phyloP scores from a whole-genome alignment of 2,329 filamentous ascomycete species.

The Monilinia vaccinii-corymbosi region DNA sequence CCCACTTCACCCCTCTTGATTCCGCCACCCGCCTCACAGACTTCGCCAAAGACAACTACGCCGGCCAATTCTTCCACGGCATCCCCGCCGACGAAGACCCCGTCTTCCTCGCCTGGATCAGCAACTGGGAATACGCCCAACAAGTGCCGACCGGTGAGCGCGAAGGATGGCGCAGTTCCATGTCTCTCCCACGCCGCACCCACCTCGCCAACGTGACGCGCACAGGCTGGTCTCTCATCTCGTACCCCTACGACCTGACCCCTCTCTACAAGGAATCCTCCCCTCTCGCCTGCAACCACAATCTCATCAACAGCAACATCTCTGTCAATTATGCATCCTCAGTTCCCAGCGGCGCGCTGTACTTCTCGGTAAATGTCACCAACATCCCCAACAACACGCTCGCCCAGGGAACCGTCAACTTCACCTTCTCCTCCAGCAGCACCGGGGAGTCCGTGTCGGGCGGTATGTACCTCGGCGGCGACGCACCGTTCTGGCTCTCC shows the following conservation, averaged over 20 bases:
- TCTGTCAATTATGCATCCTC: constrained; percentile 39
- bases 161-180: constrained; percentile 44
- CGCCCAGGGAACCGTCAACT: constrained; percentile 35
- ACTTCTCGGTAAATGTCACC: constrained; percentile 45
- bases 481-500: constrained; percentile 42
- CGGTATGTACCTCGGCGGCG: constrained; percentile 41
- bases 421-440: constrained; percentile 42
- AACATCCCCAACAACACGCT: constrained; percentile 26
- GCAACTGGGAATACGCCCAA: constrained; percentile 50
- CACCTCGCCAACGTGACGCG: constrained; percentile 43
- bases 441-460: constrained; percentile 41
- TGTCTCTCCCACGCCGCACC: constrained; percentile 44
- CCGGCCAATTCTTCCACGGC: constrained; percentile 46
- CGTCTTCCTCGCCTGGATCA: constrained; percentile 43
- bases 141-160: constrained; percentile 42
- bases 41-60: constrained; percentile 46
- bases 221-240: constrained; percentile 43
- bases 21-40: constrained; percentile 35
- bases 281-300: constrained; percentile 35
- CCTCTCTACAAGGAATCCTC: constrained; percentile 36
- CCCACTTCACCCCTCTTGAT: constrained; percentile 43
- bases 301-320: constrained; percentile 40
- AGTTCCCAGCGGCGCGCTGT: constrained; percentile 42
- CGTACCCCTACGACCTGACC: constrained; percentile 39
- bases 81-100: constrained; percentile 30